Conservation (phyloP, 345 rosid genomes). For the Rhodomyrtus tomentosa region DNA sequence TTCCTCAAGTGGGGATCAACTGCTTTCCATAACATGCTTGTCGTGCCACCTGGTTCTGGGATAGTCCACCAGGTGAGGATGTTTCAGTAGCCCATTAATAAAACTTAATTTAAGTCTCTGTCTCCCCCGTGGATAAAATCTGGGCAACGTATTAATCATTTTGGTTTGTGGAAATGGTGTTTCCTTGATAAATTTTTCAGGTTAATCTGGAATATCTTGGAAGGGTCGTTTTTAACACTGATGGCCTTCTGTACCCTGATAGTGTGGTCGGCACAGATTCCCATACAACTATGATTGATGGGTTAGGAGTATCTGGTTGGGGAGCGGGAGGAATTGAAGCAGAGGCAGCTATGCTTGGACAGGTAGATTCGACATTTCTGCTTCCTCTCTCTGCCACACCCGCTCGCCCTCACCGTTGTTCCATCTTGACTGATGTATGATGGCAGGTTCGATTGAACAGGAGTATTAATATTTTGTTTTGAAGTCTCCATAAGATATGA, state of each 20-base stretch:
- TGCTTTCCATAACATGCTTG: conserved; percentile 64
- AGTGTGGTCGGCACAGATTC: conserved; percentile 90
- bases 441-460: not conserved
- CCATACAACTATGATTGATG: conserved; percentile 93
- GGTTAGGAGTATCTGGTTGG: conserved; percentile 90
- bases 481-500: not conserved
- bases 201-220: conserved; percentile 90
- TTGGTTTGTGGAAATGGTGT: not conserved
- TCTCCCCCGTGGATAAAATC: not conserved
- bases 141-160: not conserved
- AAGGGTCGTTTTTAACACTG: conserved; percentile 68
- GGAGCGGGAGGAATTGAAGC: conserved; percentile 96
- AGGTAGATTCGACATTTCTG: conserved; percentile 23
- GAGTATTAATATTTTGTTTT: not conserved
- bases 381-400: not conserved
- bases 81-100: not conserved
- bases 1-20: conserved; percentile 68
- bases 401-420: not conserved
- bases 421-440: not conserved
- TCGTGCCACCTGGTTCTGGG: conserved; percentile 70
- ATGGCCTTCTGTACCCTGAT: conserved; percentile 71
- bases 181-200: conserved; percentile 19
- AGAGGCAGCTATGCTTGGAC: conserved; percentile 87
- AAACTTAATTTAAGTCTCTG: not conserved
- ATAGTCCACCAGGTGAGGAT: conserved; percentile 64